Evolutionary conservation across 2,329 filamentous ascomycete species (phyloP).

Genomic region (Beauveria brongniartii): DNA sequence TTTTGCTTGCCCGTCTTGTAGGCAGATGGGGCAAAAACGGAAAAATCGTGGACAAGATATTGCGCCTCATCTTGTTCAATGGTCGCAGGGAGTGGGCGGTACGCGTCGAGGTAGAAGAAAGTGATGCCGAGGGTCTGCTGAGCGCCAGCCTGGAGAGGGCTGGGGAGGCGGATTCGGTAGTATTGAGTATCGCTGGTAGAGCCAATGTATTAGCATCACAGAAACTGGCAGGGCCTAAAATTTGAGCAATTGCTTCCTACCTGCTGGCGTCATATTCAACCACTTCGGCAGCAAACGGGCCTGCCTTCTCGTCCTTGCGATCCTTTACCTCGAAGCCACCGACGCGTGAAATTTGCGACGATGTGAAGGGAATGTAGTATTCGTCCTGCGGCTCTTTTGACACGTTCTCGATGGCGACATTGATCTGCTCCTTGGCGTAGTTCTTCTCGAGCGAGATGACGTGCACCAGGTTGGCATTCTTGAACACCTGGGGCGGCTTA

Average conservation of each 20-base stretch:
- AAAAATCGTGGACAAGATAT: slow-evolving; percentile 79
- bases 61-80: slow-evolving; percentile 84
- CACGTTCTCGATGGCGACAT: slow-evolving; percentile 88
- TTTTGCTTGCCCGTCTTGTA: slow-evolving; percentile 90
- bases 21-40: slow-evolving; percentile 72
- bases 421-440: slow-evolving; percentile 83
- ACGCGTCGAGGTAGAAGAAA: slow-evolving; percentile 72
- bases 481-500: slow-evolving; percentile 82
- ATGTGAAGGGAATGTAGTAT: slow-evolving; percentile 85
- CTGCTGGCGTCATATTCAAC: slow-evolving; percentile 57
- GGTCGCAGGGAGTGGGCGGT: slow-evolving; percentile 68
- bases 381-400: slow-evolving; percentile 71
- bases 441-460: slow-evolving; percentile 89
- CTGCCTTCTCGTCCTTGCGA: slow-evolving; percentile 67
- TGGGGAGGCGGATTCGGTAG: slow-evolving; percentile 73
- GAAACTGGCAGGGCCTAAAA: not conserved
- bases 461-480: slow-evolving; percentile 86
- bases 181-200: slow-evolving; percentile 62
- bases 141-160: slow-evolving; percentile 63
- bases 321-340: slow-evolving; percentile 88
- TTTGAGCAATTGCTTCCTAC: slow-evolving; percentile 26
- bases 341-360: slow-evolving; percentile 64
- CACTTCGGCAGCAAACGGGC: slow-evolving; percentile 60
- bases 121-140: slow-evolving; percentile 84
- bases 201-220: slow-evolving; percentile 13